These are phyloP conservation scores for Metarhizium sp. DNA, from an alignment of 2,329 filamentous ascomycete genomes.

Conservation along the genomic window DNA sequence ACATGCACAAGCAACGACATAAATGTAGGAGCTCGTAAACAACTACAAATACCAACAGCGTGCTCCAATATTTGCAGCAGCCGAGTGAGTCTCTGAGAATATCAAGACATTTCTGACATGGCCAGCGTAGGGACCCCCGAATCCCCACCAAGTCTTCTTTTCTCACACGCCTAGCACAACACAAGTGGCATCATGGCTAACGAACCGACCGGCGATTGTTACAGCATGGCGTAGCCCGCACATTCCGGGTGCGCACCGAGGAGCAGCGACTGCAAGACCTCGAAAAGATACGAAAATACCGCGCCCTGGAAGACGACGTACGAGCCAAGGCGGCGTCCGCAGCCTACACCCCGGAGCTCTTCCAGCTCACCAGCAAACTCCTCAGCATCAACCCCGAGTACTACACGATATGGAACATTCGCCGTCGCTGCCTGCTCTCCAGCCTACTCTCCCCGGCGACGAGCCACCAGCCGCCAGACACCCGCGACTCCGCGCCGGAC, in stretches of 20 bases:
- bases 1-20: no score
- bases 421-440: constrained; percentile 60
- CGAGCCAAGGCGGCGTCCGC: constrained; percentile 19
- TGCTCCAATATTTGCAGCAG: background rate
- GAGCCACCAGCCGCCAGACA: no score
- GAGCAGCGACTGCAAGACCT: constrained; percentile 59
- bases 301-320: constrained; percentile 55
- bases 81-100: background rate
- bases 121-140: background rate
- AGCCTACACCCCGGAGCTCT: constrained; percentile 3
- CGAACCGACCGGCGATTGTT: background rate
- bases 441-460: constrained; percentile 37
- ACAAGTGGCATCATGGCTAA: background rate
- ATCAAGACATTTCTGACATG: background rate
- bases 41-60: no score
- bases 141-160: background rate
- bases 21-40: no score
- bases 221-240: constrained; percentile 59
- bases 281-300: constrained; percentile 64
- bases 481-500: background rate
- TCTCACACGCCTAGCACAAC: background rate
- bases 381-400: constrained; percentile 75
- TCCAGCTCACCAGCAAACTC: constrained; percentile 44
- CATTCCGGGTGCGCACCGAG: constrained; percentile 47
- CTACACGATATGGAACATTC: constrained; percentile 86